Base-by-base conservation (phyloP, 257 asterid species). In the Jacaranda copaia region DNA sequence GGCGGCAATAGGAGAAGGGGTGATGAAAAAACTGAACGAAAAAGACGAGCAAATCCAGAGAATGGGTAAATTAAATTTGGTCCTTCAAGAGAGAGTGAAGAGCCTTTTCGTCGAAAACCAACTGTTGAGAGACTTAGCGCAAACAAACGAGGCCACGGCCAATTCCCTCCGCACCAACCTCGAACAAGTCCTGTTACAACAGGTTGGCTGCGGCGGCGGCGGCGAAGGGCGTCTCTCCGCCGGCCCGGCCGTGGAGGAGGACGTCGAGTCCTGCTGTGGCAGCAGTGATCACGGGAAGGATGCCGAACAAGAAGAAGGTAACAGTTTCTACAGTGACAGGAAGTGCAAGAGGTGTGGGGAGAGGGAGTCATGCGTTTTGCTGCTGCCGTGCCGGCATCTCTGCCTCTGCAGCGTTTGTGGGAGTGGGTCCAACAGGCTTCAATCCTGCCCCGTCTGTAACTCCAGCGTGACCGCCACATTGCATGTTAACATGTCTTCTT, bases 371-470 rank as follows among this genome's bases (percentile, higher is more conserved):
- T 79, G 92, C 81, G 98, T 93, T 70, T 6, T 93, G 80, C 74
- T 91, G 61, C 62, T 93, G 77, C 98, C 98, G 56, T 93, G 98
- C 85, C 88, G 97, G 65, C 98, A 93, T 59, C 88, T 93, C 36
- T 91, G 97, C 79, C 79, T 93, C 3, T 93, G 98, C 78, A 65
- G 79, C 70, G 81, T 55, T 0, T 93, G 98, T 76, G 98, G 94
- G 45, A 85, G 96, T 76, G 97, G 97, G 68, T 74, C 95, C 73
- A 83, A 79, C 2, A 88, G 81, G 38, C 74, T 85, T 11, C 90
- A 81, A 39, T 64, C 84, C 3, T 93, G 98, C 83, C 98, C 98
- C 63, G 85, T 85, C 10, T 93, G 98, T 71, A 81, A 84, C 72
- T 77, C 90, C 43, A 77, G 67, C 84, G 82, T 86, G 90, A 89